Evolutionary conservation across 208 protist genomes (phyloP).

Genomic region (Tetramitus jugosus): DNA sequence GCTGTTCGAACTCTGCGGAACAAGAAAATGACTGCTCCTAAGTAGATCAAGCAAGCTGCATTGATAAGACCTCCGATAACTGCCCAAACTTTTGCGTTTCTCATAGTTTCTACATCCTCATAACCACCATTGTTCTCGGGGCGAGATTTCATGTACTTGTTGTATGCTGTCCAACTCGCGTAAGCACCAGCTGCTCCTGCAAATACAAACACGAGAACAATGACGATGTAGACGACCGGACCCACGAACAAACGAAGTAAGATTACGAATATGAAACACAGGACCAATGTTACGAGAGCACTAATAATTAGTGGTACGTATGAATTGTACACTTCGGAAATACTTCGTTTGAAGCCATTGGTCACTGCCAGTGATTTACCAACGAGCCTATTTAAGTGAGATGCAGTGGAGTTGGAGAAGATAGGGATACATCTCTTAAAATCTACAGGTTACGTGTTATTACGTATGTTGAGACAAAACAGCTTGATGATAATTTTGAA

Average conservation of each 20-base stretch:
- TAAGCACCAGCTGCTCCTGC: neutral
- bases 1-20: conserved; percentile 45
- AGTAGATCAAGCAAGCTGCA: conserved; percentile 29
- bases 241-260: conserved; percentile 25
- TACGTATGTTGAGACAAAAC: too few species aligned
- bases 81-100: neutral
- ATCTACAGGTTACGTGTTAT: too few species aligned
- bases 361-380: neutral
- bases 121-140: neutral
- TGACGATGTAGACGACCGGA: neutral
- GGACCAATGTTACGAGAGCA: neutral
- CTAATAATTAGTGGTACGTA: neutral
- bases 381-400: too few species aligned
- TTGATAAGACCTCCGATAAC: conserved; percentile 28
- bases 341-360: neutral
- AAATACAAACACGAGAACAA: neutral
- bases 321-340: neutral
- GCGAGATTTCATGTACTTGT: too few species aligned
- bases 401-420: too few species aligned
- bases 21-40: conserved; percentile 44
- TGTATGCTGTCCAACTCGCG: neutral
- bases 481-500: too few species aligned
- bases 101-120: neutral
- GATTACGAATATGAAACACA: conserved; percentile 23
- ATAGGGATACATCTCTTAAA: too few species aligned